These are phyloP conservation scores for Papilionanthe hybrid DNA, from an alignment of 116 monocot genomes.

Conservation along the genomic window DNA sequence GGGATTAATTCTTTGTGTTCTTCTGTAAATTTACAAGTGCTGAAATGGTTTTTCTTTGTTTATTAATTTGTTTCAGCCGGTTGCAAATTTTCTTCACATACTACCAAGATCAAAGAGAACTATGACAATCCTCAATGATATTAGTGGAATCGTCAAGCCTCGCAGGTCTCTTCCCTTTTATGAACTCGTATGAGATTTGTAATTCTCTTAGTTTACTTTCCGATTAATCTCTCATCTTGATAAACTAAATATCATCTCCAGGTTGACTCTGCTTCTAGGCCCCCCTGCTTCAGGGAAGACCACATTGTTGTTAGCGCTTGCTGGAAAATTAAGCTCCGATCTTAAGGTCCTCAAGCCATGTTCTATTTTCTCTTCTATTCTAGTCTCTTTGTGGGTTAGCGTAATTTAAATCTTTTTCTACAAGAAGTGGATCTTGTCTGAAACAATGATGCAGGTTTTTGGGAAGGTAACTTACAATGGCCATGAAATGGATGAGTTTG, in stretches of 20 bases:
- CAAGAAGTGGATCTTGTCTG: background rate
- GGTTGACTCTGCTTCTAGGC: constrained; percentile 47
- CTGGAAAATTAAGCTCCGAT: constrained; percentile 32
- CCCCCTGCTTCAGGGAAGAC: constrained; percentile 56
- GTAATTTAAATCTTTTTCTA: background rate
- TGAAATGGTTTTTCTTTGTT: background rate
- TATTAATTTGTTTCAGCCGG: background rate
- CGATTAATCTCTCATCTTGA: background rate
- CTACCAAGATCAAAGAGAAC: constrained; percentile 36
- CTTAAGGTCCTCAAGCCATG: constrained; percentile 27
- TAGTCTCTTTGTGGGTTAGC: background rate
- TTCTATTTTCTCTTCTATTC: background rate
- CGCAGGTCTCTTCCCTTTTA: constrained; percentile 16
- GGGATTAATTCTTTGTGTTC: constrained; percentile 19
- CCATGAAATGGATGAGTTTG: constrained; percentile 31
- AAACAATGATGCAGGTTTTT: constrained; percentile 13
- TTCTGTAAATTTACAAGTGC: background rate
- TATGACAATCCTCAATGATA: constrained; percentile 32
- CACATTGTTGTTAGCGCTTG: constrained; percentile 39
- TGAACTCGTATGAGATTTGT: background rate
- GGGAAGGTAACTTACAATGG: constrained; percentile 44
- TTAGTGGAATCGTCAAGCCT: constrained; percentile 48
- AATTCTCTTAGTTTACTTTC: background rate
- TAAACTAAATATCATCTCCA: constrained; percentile 4
- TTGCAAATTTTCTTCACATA: constrained; percentile 25